Evolutionary conservation across 2,329 filamentous ascomycete species (phyloP), one percentile per base, ranked within the genome.

Genomic region (Diaporthe ampelina): DNA sequence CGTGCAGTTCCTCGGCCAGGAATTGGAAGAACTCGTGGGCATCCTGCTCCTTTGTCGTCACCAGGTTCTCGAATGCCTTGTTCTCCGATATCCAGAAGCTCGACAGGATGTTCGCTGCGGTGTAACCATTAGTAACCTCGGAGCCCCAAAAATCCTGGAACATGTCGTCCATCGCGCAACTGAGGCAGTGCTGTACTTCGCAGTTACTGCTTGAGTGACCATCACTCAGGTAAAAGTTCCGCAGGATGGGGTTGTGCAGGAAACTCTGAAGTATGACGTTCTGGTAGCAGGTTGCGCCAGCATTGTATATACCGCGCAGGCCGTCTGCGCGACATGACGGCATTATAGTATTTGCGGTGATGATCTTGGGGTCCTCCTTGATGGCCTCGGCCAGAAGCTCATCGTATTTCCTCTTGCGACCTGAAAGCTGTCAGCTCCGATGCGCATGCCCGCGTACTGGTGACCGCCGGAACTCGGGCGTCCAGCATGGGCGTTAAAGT

Each of bases 251-350:
- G 81, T 98, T 98, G 85, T 98, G 96, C 72, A 98, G 90, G 78
- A 99, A 92, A 73, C 94, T 95, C 83, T 98, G 97, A 21, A 99
- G 88, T 63, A 98, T 95, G 40, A 98, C 96, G 79, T 97, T 97
- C 89, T 98, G 96, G 84, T 98, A 99, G 86, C 96, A 99, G 15
- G 97, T 98, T 74, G 97, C 95, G n/a, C 96, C 97, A 82, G 98
- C 96, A 81, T 98, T 99, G 84, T 97, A 98, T 75, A 99, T 93
- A 43, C 96, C 96, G 48, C 97, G 92, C 52, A 98, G 90, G 13
- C 97, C 96, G 78, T 93, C 95, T 24, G 95, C 95, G 73, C 94
- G 92, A 81, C 96, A 98, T 17, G 95, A 94, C 9, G 94, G 92
- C 73, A 92, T 90, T 37, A 90, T 92, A 17, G 95, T 95, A 81